Percentiles rank a stretch among this genome's conserved stretches.
Evolutionary conservation across 805 yeast genomes (phyloP).

Genomic region (Myxozyma mucilagina): DNA sequence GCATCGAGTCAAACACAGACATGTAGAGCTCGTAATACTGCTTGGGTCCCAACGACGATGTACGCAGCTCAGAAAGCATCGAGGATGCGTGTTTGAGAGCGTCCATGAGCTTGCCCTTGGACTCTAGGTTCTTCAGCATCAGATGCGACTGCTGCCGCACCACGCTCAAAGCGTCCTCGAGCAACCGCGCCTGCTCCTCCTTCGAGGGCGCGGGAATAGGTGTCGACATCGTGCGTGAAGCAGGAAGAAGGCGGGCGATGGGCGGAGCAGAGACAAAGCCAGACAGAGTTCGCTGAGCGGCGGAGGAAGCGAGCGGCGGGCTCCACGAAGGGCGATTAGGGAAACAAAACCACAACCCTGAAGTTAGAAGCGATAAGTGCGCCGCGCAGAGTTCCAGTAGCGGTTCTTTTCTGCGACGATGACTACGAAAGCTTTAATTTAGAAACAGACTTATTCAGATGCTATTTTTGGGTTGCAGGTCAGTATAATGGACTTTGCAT

Average conservation of each 20-base stretch:
- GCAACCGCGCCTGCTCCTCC: slow-evolving; percentile 35
- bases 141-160: slow-evolving; percentile 70
- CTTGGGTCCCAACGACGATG: slow-evolving; percentile 75
- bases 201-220: slow-evolving; percentile 30
- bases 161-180: slow-evolving; percentile 50
- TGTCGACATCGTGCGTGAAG: slow-evolving; percentile 22
- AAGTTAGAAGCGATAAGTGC: background rate
- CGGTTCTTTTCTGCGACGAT: background rate
- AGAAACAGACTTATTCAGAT: background rate
- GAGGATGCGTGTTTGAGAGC: slow-evolving; percentile 85
- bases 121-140: slow-evolving; percentile 75
- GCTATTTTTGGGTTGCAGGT: too few species aligned
- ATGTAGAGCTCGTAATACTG: slow-evolving; percentile 87
- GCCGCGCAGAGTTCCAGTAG: background rate
- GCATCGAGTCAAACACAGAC: slow-evolving; percentile 78
- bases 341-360: slow-evolving; percentile 5
- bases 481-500: too few species aligned
- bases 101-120: slow-evolving; percentile 72
- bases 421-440: background rate
- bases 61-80: slow-evolving; percentile 77
- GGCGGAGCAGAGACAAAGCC: background rate
- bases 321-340: slow-evolving; percentile 3
- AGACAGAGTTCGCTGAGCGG: slow-evolving; percentile 1
- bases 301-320: background rate
- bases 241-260: background rate